Percentiles rank a stretch among this genome's conserved stretches.
phyloP scores from a whole-genome alignment of 2,329 filamentous ascomycete genomes.

The Talaromyces islandicus region DNA sequence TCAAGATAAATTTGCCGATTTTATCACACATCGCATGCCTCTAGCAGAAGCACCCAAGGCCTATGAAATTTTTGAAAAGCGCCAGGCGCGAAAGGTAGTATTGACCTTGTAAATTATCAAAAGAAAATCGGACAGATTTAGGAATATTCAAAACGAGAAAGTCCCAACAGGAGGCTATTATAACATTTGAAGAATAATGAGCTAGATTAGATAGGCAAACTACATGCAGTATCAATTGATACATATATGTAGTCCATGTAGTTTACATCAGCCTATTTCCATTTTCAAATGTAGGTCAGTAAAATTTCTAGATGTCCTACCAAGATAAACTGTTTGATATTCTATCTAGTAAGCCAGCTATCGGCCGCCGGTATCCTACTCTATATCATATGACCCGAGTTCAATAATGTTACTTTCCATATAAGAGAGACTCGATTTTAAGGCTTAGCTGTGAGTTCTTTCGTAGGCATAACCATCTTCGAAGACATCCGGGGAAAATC shows the following conservation, averaged over 20 bases:
- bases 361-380: neutral
- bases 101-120: neutral
- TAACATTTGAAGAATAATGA: neutral
- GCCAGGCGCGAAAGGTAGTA: neutral
- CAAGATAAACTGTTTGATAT: neutral
- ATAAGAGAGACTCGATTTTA: neutral
- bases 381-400: neutral
- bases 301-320: too few species aligned
- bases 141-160: neutral
- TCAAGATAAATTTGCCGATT: slow-evolving; percentile 2
- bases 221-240: neutral
- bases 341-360: too few species aligned
- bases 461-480: too few species aligned
- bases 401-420: neutral
- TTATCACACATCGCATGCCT: slow-evolving; percentile 2
- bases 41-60: neutral
- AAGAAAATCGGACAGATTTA: neutral
- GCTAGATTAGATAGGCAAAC: neutral
- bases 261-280: neutral
- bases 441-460: neutral
- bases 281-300: neutral
- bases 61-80: slow-evolving; percentile 3
- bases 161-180: neutral
- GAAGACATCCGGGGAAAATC: neutral
- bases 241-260: neutral